Evolutionary conservation across 371 early-diverging fungal genomes (phyloP).

Genomic region (Mortierella sp.): DNA sequence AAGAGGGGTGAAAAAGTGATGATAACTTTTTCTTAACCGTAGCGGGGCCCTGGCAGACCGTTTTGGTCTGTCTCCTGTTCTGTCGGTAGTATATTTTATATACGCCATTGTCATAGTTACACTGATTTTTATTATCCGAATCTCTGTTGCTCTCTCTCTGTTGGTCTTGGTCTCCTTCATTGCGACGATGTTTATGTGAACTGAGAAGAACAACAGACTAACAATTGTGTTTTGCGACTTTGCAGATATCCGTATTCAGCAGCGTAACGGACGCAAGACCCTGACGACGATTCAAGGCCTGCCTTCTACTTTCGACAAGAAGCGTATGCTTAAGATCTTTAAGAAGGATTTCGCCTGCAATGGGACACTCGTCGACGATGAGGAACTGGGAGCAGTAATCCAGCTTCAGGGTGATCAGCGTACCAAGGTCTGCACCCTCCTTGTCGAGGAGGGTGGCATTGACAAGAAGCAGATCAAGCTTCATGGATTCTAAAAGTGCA

Average conservation of each 20-base stretch:
- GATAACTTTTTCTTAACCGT: slow-evolving; percentile 50
- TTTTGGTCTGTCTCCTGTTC: slow-evolving; percentile 53
- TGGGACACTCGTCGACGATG: slow-evolving; percentile 92
- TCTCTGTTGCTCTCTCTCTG: not conserved
- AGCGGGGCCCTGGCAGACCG: slow-evolving; percentile 48
- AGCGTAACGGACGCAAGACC: slow-evolving; percentile 97
- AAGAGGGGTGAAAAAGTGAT: slow-evolving; percentile 40
- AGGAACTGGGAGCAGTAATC: slow-evolving; percentile 89
- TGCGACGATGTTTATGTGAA: too few species aligned
- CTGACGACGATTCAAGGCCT: slow-evolving; percentile 95
- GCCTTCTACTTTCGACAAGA: slow-evolving; percentile 86
- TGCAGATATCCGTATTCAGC: slow-evolving; percentile 94
- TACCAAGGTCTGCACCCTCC: slow-evolving; percentile 83
- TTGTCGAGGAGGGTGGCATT: slow-evolving; percentile 76
- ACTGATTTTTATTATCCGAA: slow-evolving; percentile 60
- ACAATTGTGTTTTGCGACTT: not conserved
- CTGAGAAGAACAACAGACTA: not conserved
- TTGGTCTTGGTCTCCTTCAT: not conserved
- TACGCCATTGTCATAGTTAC: slow-evolving; percentile 76
- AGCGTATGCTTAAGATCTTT: slow-evolving; percentile 91
- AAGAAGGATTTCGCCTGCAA: slow-evolving; percentile 98
- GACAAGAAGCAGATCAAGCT: slow-evolving; percentile 89
- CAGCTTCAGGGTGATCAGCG: slow-evolving; percentile 98
- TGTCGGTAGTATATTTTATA: slow-evolving; percentile 49
- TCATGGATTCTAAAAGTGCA: slow-evolving; percentile 89